A percentile compares a stretch with the other conserved stretches of the same genome.
Evolutionary conservation across 495 filamentous ascomycete species (phyloP).

Genomic region (Xylaria bambusicola): DNA sequence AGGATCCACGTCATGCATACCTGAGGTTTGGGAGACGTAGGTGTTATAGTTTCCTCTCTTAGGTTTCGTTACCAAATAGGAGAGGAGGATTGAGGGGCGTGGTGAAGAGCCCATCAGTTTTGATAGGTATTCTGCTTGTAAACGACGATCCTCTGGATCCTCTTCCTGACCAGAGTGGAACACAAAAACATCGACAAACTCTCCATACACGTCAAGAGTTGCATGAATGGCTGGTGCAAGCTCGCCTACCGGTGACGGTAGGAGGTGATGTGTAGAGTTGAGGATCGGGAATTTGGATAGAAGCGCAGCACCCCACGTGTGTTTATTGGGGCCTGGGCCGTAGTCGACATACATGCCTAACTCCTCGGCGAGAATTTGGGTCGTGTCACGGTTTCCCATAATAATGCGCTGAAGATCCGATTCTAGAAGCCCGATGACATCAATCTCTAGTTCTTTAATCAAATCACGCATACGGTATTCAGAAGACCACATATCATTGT

Average conservation of each 20-base stretch:
- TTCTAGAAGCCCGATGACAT: constrained; percentile 92
- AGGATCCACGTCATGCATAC: constrained; percentile 94
- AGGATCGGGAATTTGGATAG: constrained; percentile 97
- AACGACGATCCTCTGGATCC: constrained; percentile 87
- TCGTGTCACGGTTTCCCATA: constrained; percentile 98
- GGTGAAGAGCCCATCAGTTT: constrained; percentile 82
- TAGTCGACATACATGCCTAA: constrained; percentile 98
- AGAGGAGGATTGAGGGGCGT: constrained; percentile 81
- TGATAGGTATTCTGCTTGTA: constrained; percentile 85
- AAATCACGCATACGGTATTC: constrained; percentile 92
- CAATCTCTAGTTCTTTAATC: constrained; percentile 89
- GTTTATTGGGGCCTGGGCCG: constrained; percentile 96
- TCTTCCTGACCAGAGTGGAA: constrained; percentile 99
- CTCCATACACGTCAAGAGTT: constrained; percentile 89
- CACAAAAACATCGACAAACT: constrained; percentile 88
- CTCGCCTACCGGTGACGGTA: constrained; percentile 91
- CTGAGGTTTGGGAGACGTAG: constrained; percentile 81
- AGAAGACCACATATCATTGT: constrained; percentile 99
- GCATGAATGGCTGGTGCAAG: constrained; percentile 96
- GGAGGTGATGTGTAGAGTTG: constrained; percentile 93
- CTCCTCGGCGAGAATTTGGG: constrained; percentile 93
- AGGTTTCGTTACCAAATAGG: constrained; percentile 90
- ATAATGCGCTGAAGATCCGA: constrained; percentile 96
- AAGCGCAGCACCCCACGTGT: constrained; percentile 94
- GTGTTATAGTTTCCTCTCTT: constrained; percentile 95